Base-by-base conservation (phyloP, 2,329 filamentous ascomycete species). In the Bipolaris oryzae region DNA sequence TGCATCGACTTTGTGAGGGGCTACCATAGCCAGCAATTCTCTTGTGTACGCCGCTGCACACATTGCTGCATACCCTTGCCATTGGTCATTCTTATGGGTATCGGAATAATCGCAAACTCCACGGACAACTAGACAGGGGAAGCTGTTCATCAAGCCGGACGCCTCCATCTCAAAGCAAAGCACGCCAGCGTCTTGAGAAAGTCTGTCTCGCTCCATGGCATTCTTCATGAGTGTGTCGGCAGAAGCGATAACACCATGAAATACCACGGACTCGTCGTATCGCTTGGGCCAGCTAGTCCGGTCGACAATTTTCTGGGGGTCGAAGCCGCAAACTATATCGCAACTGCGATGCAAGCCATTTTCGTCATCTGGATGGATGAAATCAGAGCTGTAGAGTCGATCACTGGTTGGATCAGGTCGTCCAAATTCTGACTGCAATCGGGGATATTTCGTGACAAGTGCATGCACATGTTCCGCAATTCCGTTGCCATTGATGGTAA, bases 11-110 rank as follows among this genome's bases (percentile, higher is more conserved):
- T n/a, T n/a, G n/a, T n/a, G n/a, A n/a, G n/a, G n/a, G n/a, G n/a
- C n/a, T n/a, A n/a, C n/a, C n/a, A n/a, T n/a, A n/a, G n/a, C n/a
- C n/a, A n/a, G n/a, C 18, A 39, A 3, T 11, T 39, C 37, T 20
- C 20, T 39, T 7, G 37, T 6, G 13, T 39, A 39, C 6, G 37
- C 37, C 1, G 39, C 39, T 2, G 39, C 39, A 7, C 5, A 1
- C 39, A 42, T 42, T 10, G 51, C 44, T 31, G 44, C 51, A 31
- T 54, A 54, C 2, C 43, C n/a, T 35, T 54, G 51, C 51, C 51
- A 54, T 18, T 28, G 16, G 6, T 54, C 37, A 16, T 28, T 51
- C 39, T 51, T 44, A n/a, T 51, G 49, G 2, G 49, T 42, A 16
- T 51, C 49, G 6, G 51, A 23, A 38, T 54, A 49, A 35, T 54